Evolutionary conservation across 176 grass and related monocot genomes (phyloP), one percentile per base, ranked within the genome.

Genomic region (Lolium rigidum): DNA sequence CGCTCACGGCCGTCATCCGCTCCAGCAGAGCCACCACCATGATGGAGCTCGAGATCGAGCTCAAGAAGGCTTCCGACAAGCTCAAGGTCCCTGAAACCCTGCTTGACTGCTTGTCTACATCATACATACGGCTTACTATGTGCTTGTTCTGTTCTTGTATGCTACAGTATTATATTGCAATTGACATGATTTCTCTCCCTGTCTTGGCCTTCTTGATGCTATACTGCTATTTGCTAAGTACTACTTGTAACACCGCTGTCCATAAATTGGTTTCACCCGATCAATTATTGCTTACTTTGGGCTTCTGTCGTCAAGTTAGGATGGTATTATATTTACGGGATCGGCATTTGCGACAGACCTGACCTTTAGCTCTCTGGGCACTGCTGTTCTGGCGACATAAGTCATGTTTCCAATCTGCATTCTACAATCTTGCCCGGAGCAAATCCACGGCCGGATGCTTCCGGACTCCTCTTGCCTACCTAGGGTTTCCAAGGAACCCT

Each of bases 31-130:
- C 97, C 70, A 95, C 89, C 76, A 98, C 97, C 90, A 98, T 98
- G 94, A 95, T 95, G 90, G 97, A 98, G 81, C 94, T 98, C 74
- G 97, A 98, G 80, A 98, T 98, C 69, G 97, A 98, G 66, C 94
- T 98, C 84, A 98, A 95, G 92, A 98, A 94, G 85, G 94, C 94
- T 0, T 98, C 97, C 25, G 89, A 94, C 55, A 96, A 88, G 20
- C 92, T 98, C 56, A 98, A 98, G 92, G 97, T 98, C 38, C 5
- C 6, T 28, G 22, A 16, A 13, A n/a, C 24, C 1, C 72, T 76
- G 44, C 15, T 3, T 63, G 11, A 0, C 72, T 76, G 44, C 15
- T 3, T 63, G 11, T 74, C 50, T 59, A 9, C 1, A 43, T 43
- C 41, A 7, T 43, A 43, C 41, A 20, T 17, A 1, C 16, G 14